A percentile compares a stretch with the other conserved stretches of the same genome.
Evolutionary conservation across 805 yeast genomes (phyloP).

Genomic region (Candida odintsovae): DNA sequence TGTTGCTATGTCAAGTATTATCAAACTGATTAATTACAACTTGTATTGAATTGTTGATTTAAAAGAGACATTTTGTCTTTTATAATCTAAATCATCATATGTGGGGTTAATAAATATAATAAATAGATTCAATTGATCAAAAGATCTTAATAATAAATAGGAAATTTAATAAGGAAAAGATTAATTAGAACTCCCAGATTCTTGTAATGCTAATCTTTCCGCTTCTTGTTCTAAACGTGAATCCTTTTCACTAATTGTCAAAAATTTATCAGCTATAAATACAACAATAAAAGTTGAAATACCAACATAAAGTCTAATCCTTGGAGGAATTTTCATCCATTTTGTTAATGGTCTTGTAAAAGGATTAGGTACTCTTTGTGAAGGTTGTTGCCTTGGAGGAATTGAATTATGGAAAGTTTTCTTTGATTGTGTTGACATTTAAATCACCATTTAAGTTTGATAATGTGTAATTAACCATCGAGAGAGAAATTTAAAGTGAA

Average conservation of each 20-base stretch:
- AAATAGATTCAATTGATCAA: too few species aligned
- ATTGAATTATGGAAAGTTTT: slow-evolving; percentile 17
- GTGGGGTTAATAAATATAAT: too few species aligned
- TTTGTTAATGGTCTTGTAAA: slow-evolving; percentile 6
- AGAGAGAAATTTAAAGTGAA: too few species aligned
- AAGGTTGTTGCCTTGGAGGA: not conserved
- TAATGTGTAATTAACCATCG: too few species aligned
- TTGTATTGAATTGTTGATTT: too few species aligned
- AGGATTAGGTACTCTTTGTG: not conserved
- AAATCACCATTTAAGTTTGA: not conserved
- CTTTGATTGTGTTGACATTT: not conserved
- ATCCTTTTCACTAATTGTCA: slow-evolving; percentile 10
- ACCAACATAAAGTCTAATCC: slow-evolving; percentile 22
- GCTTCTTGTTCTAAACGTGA: slow-evolving; percentile 14
- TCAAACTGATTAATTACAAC: too few species aligned
- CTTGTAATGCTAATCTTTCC: slow-evolving; percentile 7
- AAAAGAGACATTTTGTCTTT: too few species aligned
- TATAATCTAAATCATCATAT: too few species aligned
- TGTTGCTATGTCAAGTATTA: too few species aligned
- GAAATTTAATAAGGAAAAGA: too few species aligned
- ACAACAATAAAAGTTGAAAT: slow-evolving; percentile 25
- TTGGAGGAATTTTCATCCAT: slow-evolving; percentile 21
- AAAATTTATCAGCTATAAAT: slow-evolving; percentile 18
- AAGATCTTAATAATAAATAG: not conserved
- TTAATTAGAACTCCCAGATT: too few species aligned